Percentiles rank a stretch among this genome's conserved stretches.
Conservation (phyloP, 2,329 filamentous ascomycete species). For the Fusarium coicis region DNA sequence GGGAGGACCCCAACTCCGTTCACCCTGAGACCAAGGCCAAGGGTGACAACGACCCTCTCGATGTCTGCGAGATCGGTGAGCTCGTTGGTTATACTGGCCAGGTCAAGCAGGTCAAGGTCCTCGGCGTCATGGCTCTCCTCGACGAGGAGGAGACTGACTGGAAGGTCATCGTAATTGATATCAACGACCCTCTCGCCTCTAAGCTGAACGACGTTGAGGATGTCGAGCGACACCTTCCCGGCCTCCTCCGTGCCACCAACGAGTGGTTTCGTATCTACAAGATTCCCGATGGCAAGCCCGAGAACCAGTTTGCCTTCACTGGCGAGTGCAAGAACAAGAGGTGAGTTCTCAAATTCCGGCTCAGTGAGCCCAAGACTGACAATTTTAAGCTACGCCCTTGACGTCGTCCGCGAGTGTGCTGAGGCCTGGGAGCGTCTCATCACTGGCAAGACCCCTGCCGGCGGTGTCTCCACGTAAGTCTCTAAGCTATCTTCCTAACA, state of each 20-base stretch:
- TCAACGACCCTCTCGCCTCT: slow-evolving; percentile 94
- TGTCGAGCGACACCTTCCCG: slow-evolving; percentile 97
- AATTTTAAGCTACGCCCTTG: slow-evolving; percentile 80
- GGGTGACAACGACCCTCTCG: slow-evolving; percentile 98
- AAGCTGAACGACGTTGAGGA: slow-evolving; percentile 99
- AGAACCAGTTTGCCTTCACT: slow-evolving; percentile 99
- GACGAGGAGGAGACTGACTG: slow-evolving; percentile 99
- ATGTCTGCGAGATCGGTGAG: slow-evolving; percentile 99
- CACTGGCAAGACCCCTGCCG: slow-evolving; percentile 84
- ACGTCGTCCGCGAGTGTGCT: slow-evolving; percentile 93
- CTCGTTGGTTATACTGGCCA: slow-evolving; percentile 95
- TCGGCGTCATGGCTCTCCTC: slow-evolving; percentile 98
- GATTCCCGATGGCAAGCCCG: slow-evolving; percentile 99
- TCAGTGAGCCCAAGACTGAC: slow-evolving; percentile 17
- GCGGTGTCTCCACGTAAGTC: slow-evolving; percentile 84
- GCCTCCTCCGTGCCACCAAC: slow-evolving; percentile 96
- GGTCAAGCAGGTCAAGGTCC: slow-evolving; percentile 99
- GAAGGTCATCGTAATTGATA: slow-evolving; percentile 99
- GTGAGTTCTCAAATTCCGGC: slow-evolving; percentile 56
- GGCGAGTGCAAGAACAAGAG: slow-evolving; percentile 99
- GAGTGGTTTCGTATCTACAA: slow-evolving; percentile 99
- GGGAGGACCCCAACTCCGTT: slow-evolving; percentile 96
- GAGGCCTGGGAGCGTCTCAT: slow-evolving; percentile 98
- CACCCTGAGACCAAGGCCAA: slow-evolving; percentile 99
- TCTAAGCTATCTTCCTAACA: not conserved